Evolutionary conservation across 2,329 filamentous ascomycete species (phyloP), one percentile per base, ranked within the genome.

Genomic region (Uncinocarpus reesii): DNA sequence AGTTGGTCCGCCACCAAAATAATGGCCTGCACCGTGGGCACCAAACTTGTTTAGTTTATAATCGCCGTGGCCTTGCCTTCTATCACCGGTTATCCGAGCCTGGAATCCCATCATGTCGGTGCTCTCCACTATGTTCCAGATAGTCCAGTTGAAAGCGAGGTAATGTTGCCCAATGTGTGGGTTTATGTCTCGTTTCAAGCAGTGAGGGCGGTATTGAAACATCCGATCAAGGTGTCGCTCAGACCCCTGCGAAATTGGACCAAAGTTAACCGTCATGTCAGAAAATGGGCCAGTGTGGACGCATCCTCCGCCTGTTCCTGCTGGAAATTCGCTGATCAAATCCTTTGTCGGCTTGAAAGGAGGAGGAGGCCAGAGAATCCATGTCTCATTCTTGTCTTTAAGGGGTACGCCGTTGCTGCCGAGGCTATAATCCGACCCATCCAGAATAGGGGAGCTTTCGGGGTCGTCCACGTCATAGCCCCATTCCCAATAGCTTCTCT

Each of bases 141-240:
- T 44, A 2, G 48, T 37, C 49, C 42, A 55, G 13, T 52, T 50
- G 21, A 50, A 53, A n/a, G 24, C 42, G 7, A 45, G 34, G 38
- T 42, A 51, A 1, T 44, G 35, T 21, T 51, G 46, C 21, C 42
- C 44, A 34, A 54, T 47, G 28, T 21, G 44, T 4, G 50, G 56
- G 56, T 67, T 68, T 29, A 72, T 51, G 53, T 71, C 61, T 36
- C 65, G 59, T 47, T 59, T 65, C 44, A 67, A 48, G 47, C 65
- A 67, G 18, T 62, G 61, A 15, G 65, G 63, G 46, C 65, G 66
- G 55, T 65, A 62, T 6, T 48, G n/a, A 56, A 58, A 28, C 55
- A 47, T 7, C 34, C 34, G 5, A 4, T 43, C 32, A 5, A 48
- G 38, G 7, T 31, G 38, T 8, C 46, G 52, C 29, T 42, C 23